Base-by-base conservation (phyloP, 805 yeast species). In the Candida dendrica region DNA sequence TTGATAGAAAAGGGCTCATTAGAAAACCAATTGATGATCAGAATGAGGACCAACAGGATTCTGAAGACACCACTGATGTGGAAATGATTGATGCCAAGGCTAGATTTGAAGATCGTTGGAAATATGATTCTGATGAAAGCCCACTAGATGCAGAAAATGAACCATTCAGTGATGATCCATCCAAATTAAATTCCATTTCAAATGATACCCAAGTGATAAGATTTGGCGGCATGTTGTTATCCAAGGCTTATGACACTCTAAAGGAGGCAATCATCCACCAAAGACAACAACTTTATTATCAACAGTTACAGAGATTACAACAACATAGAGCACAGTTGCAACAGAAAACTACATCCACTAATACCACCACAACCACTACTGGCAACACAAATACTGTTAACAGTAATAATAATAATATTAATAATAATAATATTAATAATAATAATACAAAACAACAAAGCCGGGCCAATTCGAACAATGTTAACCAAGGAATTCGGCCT, bases 121-220 rank as follows among this genome's bases (percentile, higher is more conserved):
- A 68, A 52, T 81, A 75, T 55, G 90, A 84, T 58, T 63, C 70
- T 34, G 90, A 84, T 44, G 15, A 30, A 4, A 41, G 32, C n/a
- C 55, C 64, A 33, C 58, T 69, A 6, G 74, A 54, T 35, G 53
- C 59, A 38, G 65, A 65, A 8, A 55, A 58, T 40, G 70, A 66
- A 34, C 84, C 83, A 30, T 69, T 86, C 42, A 71, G 80, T 45
- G 72, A 75, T 45, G 96, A 88, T 60, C 96, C 97, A 0, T 80
- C 95, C 0, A 73, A 75, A 42, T 70, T 90, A 52, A 90, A 90
- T 56, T 83, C 84, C 48, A 87, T 90, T 34, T 77, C 88, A 13
- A 82, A 82, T 41, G 91, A 81, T 40, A 89, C 96, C 1, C 97
- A 90, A 62, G 81, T 85, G 1, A 85, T 91, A 26, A 70, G 97